phyloP scores from a whole-genome alignment of 73 alveolate species.

The Tetrahymena borealis region DNA sequence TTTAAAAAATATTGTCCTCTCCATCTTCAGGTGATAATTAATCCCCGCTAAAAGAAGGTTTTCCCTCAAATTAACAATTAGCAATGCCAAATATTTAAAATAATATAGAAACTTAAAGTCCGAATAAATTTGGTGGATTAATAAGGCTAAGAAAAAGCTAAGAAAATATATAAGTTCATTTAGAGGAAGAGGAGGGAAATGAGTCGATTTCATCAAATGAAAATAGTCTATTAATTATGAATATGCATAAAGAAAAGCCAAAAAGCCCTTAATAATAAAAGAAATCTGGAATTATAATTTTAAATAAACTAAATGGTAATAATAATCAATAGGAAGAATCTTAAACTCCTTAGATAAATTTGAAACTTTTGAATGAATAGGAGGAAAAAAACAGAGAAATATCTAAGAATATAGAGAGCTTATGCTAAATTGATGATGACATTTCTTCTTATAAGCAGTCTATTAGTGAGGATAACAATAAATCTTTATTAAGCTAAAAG shows the following conservation, averaged over 20 bases:
- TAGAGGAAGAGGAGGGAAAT: background rate
- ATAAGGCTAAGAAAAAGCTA: background rate
- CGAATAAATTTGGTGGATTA: background rate
- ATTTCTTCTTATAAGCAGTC: background rate
- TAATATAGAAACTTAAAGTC: background rate
- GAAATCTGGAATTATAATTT: background rate
- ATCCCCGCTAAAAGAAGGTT: too few relatives aligned
- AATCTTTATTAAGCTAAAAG: background rate
- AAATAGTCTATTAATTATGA: background rate
- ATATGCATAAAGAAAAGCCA: background rate
- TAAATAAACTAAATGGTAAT: background rate
- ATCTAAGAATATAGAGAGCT: background rate
- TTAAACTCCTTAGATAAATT: too few relatives aligned
- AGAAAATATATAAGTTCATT: background rate
- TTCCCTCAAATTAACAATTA: too few relatives aligned
- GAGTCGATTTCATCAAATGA: background rate
- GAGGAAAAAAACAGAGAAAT: background rate
- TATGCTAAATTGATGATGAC: background rate
- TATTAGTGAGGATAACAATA: background rate
- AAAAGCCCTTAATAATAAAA: background rate
- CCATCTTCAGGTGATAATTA: too few relatives aligned
- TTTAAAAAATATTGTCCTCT: background rate
- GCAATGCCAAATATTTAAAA: background rate
- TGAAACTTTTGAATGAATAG: background rate
- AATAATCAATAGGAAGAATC: too few relatives aligned